Evolutionary conservation across 495 filamentous ascomycete species (phyloP).

Genomic region (Stereocaulon alpinum): DNA sequence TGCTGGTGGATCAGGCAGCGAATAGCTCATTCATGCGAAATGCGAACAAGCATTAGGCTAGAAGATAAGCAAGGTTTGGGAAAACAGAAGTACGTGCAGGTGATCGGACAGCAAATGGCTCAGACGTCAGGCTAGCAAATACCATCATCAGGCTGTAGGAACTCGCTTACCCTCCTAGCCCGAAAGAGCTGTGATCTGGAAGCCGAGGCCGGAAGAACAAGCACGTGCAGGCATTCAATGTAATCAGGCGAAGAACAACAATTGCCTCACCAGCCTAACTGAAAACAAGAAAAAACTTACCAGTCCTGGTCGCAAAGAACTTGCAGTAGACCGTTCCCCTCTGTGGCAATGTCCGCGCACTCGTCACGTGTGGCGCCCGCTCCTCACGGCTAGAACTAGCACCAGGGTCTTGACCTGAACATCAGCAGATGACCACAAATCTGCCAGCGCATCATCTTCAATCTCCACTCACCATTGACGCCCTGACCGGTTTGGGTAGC

Average conservation of each 20-base stretch:
- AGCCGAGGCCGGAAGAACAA: too few relatives aligned
- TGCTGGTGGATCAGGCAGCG: neutral
- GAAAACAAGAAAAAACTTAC: constrained; percentile 2
- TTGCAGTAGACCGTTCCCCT: constrained; percentile 12
- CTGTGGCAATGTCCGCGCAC: neutral
- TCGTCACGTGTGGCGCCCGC: constrained; percentile 2
- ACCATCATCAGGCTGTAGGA: too few relatives aligned
- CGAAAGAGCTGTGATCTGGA: too few relatives aligned
- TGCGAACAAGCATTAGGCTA: too few relatives aligned
- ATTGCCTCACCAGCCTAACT: neutral
- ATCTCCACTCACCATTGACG: neutral
- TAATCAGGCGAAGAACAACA: neutral
- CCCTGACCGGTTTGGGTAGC: neutral
- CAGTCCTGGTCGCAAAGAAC: constrained; percentile 14
- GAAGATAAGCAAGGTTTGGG: too few relatives aligned
- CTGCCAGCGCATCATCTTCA: constrained; percentile 12
- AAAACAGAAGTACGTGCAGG: neutral
- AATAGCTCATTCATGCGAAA: too few relatives aligned
- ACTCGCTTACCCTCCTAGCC: too few relatives aligned
- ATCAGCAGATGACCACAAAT: constrained; percentile 7
- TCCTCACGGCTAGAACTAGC: neutral
- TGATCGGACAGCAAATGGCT: neutral
- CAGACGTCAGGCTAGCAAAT: too few relatives aligned
- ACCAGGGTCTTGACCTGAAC: neutral
- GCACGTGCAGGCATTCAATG: too few relatives aligned